Conservation (phyloP, 345 rosid species). For the Lumnitzera littorea region DNA sequence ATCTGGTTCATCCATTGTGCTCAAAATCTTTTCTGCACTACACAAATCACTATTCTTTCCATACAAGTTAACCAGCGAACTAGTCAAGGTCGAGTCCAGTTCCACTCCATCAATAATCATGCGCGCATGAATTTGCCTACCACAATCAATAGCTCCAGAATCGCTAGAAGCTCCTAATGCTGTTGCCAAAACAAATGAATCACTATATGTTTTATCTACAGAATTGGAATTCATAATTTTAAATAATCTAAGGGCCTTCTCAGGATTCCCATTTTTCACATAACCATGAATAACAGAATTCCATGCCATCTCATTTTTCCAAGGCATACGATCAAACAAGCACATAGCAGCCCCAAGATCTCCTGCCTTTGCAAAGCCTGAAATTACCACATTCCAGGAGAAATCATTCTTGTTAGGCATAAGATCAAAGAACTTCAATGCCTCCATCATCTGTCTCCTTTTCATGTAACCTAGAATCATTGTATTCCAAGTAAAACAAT, state of each 20-base stretch:
- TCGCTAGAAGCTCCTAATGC: constrained; percentile 54
- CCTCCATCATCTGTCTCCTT: neutral
- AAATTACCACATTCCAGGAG: constrained; percentile 66
- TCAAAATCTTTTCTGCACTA: constrained; percentile 40
- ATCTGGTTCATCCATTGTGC: constrained; percentile 39
- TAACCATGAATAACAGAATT: constrained; percentile 60
- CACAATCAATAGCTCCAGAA: constrained; percentile 44
- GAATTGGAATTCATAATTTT: constrained; percentile 32
- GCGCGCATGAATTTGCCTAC: constrained; percentile 70
- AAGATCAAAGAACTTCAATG: constrained; percentile 8
- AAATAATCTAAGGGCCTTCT: constrained; percentile 54
- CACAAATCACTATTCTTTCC: constrained; percentile 65
- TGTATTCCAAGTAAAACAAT: constrained; percentile 35
- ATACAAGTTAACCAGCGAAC: constrained; percentile 64
- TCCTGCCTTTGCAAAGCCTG: constrained; percentile 57
- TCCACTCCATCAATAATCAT: constrained; percentile 36
- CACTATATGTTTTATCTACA: constrained; percentile 23
- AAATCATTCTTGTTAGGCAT: constrained; percentile 52
- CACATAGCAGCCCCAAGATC: constrained; percentile 40
- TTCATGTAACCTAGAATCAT: constrained; percentile 9
- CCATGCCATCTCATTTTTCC: constrained; percentile 43
- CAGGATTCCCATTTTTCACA: constrained; percentile 29
- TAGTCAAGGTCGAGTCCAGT: constrained; percentile 42
- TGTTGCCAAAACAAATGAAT: constrained; percentile 50
- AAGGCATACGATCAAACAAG: constrained; percentile 60